phyloP scores from a whole-genome alignment of 2,329 filamentous ascomycete genomes.

The Sclerotinia glacialis region DNA sequence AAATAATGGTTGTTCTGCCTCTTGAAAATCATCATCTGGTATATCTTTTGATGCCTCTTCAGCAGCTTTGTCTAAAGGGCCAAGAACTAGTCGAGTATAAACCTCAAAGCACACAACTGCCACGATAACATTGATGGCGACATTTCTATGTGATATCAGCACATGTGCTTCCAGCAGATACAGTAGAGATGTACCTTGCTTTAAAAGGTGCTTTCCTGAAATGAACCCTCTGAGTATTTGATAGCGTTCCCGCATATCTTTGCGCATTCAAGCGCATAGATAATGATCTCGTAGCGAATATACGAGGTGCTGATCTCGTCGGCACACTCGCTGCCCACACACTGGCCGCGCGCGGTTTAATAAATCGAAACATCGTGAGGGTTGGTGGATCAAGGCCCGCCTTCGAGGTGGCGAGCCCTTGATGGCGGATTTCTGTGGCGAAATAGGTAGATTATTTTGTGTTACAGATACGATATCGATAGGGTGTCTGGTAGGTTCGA shows the following conservation, averaged over 20 bases:
- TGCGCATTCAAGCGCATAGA: conserved; percentile 31
- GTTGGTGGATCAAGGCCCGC: conserved; percentile 32
- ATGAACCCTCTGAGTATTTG: conserved; percentile 33
- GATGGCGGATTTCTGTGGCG: conserved; percentile 8
- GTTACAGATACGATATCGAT: neutral
- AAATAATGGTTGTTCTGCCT: conserved; percentile 51
- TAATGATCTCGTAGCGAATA: conserved; percentile 33
- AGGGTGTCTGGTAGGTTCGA: neutral
- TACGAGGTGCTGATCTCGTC: neutral
- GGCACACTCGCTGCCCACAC: conserved; percentile 13
- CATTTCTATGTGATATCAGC: conserved; percentile 24
- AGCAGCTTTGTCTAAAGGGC: conserved; percentile 43
- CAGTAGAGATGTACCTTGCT: conserved; percentile 25
- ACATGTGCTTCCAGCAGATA: neutral
- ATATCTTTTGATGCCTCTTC: conserved; percentile 43
- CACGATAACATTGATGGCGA: conserved; percentile 40
- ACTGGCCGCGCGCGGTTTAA: conserved; percentile 26
- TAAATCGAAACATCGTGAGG: conserved; percentile 33
- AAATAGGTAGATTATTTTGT: neutral
- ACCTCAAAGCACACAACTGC: conserved; percentile 44
- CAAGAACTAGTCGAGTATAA: conserved; percentile 48
- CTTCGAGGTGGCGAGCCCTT: conserved; percentile 33
- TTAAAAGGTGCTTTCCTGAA: conserved; percentile 28
- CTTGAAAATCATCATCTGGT: conserved; percentile 44
- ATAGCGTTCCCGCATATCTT: conserved; percentile 26